A percentile compares a stretch with the other conserved stretches of the same genome.
Conservation (phyloP, 305 asterid genomes). For the Fraxinus baroniana region DNA sequence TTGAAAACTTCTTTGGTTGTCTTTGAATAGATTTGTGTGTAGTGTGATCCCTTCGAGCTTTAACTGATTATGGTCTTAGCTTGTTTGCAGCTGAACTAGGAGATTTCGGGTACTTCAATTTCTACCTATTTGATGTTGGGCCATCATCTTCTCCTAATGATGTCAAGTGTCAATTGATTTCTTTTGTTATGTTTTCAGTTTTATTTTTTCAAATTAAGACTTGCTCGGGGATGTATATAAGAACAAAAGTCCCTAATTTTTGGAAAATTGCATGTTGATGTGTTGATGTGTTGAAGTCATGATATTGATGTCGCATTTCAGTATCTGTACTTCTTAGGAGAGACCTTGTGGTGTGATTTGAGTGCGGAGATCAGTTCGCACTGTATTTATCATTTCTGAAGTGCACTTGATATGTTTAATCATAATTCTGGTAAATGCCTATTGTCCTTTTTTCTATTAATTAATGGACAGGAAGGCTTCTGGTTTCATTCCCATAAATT, state of each 20-base stretch:
- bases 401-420: not conserved
- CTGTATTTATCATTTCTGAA: not conserved
- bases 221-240: not conserved
- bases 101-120: not conserved
- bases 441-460: not conserved
- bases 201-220: not conserved
- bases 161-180: not conserved
- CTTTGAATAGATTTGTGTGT: not conserved
- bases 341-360: not conserved
- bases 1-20: not conserved
- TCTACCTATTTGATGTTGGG: not conserved
- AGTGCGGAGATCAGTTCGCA: not conserved
- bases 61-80: not conserved
- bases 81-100: constrained; percentile 4
- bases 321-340: not conserved
- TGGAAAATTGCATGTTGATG: not conserved
- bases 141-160: not conserved
- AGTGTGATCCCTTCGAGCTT: not conserved
- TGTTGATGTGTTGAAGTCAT: not conserved
- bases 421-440: not conserved
- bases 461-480: not conserved
- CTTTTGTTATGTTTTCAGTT: not conserved
- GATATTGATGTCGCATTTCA: not conserved
- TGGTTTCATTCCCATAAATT: not conserved
- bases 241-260: not conserved